These are phyloP conservation scores for Toxoplasma gondii DNA, from an alignment of 169 alveolate species.

Conservation along the genomic window DNA sequence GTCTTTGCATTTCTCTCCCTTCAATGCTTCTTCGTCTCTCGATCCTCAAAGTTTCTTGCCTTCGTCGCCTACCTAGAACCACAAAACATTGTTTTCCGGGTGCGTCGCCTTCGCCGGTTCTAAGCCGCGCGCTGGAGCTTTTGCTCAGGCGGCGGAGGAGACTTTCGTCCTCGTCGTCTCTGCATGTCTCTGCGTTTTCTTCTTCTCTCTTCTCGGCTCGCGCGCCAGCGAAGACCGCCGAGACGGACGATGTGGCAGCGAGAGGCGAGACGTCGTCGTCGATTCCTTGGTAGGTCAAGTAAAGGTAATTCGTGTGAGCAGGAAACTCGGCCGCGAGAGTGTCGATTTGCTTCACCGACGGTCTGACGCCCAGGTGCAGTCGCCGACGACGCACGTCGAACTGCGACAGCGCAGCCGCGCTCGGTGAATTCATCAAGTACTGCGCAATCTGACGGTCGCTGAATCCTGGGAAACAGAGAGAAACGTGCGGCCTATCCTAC, in stretches of 20 bases:
- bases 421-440: neutral
- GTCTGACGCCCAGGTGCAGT: conserved; percentile 73
- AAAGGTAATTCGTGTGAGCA: conserved; percentile 87
- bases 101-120: neutral
- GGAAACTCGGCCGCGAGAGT: conserved; percentile 92
- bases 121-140: neutral
- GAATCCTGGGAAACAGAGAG: conserved; percentile 70
- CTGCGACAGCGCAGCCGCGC: conserved; percentile 65
- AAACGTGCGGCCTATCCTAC: neutral
- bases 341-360: conserved; percentile 86
- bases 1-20: neutral
- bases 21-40: neutral
- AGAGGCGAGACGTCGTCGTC: conserved; percentile 83
- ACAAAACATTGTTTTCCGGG: neutral
- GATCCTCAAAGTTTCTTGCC: too few species aligned
- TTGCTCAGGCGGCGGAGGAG: neutral
- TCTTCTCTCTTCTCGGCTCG: neutral
- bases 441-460: conserved; percentile 81
- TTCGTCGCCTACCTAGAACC: neutral
- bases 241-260: neutral
- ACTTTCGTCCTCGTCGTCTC: neutral
- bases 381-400: conserved; percentile 78
- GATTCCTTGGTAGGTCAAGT: conserved; percentile 84
- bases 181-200: neutral
- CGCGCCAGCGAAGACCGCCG: neutral